A percentile compares a stretch with the other conserved stretches of the same genome.
Conservation (phyloP, 2,329 filamentous ascomycete genomes). For the Clarireedia sp. region DNA sequence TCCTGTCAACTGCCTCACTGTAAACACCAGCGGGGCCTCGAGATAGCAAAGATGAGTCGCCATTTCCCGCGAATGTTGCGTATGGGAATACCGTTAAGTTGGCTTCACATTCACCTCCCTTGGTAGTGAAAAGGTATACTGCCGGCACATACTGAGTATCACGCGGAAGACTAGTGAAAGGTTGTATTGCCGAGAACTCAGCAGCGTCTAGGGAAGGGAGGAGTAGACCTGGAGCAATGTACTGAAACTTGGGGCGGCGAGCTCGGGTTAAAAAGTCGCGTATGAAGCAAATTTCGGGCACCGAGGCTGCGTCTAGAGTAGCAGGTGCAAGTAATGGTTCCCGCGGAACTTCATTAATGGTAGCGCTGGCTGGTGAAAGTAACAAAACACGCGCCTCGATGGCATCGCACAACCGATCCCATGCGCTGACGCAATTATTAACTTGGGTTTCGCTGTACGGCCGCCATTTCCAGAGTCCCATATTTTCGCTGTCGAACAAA, state of each 20-base stretch:
- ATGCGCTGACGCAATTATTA: constrained; percentile 18
- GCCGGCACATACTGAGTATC: neutral
- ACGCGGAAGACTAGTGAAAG: neutral
- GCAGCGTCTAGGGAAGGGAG: neutral
- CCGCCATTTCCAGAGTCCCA: constrained; percentile 20
- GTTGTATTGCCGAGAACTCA: neutral
- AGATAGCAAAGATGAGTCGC: neutral
- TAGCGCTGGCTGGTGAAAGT: too few relatives aligned
- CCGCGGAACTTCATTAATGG: too few relatives aligned
- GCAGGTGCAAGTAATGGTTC: neutral
- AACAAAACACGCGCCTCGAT: neutral
- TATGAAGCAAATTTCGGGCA: neutral
- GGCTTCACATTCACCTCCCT: neutral
- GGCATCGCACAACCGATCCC: constrained; percentile 4
- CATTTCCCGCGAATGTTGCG: neutral
- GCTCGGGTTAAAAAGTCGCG: constrained; percentile 1
- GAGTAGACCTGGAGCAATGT: constrained; percentile 8
- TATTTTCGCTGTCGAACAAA: constrained; percentile 11
- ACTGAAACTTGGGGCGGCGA: constrained; percentile 7
- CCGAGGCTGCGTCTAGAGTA: neutral
- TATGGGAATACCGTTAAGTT: neutral
- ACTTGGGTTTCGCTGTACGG: constrained; percentile 32
- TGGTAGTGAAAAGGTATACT: neutral
- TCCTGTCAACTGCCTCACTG: constrained; percentile 5
- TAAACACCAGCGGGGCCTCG: neutral